Conservation (phyloP, 2,329 filamentous ascomycete genomes). For the Lasiodiplodia theobromae region DNA sequence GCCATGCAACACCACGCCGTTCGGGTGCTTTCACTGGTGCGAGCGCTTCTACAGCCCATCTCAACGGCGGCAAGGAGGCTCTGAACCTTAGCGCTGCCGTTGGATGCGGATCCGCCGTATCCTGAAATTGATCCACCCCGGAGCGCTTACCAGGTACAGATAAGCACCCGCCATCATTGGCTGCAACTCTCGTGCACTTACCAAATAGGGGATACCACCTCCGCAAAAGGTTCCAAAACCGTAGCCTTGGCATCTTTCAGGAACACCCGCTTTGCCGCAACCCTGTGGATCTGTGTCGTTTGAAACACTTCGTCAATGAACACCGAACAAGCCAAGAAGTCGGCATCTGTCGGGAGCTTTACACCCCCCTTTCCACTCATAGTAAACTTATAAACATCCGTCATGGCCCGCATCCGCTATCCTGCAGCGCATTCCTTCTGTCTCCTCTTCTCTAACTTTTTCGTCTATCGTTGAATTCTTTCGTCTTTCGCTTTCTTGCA, state of each 20-base stretch:
- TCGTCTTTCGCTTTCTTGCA: background rate
- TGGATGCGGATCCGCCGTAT: background rate
- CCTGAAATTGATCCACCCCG: background rate
- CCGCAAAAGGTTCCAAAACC: background rate
- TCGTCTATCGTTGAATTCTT: conserved; percentile 25
- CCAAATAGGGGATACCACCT: background rate
- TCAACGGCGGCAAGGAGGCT: conserved; percentile 7
- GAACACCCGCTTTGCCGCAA: background rate
- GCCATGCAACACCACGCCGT: background rate
- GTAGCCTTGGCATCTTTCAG: conserved; percentile 3
- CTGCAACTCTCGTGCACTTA: background rate
- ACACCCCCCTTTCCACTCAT: background rate
- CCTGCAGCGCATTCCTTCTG: background rate
- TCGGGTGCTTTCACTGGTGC: background rate
- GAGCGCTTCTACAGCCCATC: background rate
- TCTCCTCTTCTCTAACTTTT: conserved; percentile 20
- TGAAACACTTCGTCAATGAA: conserved; percentile 7
- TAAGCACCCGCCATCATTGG: background rate
- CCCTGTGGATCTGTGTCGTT: background rate
- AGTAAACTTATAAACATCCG: conserved; percentile 7
- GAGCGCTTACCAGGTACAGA: background rate
- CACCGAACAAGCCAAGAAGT: conserved; percentile 14
- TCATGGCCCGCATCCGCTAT: background rate
- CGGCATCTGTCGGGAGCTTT: background rate
- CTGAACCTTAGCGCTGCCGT: background rate